Evolutionary conservation across 139 green algal genomes (phyloP).

Genomic region (Chlamydomonas schloesseri): DNA sequence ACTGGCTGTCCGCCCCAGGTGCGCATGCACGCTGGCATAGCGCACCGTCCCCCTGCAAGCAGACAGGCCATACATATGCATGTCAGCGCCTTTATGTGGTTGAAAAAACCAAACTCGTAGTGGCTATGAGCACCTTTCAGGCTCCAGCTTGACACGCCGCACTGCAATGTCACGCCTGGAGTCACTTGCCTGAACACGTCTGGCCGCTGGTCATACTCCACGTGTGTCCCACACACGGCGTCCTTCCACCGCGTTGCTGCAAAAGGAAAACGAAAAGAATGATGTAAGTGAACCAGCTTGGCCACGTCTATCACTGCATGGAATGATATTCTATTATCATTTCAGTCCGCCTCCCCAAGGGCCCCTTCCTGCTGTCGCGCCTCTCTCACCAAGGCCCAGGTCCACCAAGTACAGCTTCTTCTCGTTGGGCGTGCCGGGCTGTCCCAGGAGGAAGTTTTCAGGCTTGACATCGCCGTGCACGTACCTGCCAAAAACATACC

Average conservation of each 20-base stretch:
- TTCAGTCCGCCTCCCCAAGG: too few relatives aligned
- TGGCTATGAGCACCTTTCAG: too few relatives aligned
- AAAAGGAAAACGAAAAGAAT: too few relatives aligned
- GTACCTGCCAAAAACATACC: slow-evolving; percentile 74
- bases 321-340: too few relatives aligned
- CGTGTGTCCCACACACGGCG: slow-evolving; percentile 88
- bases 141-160: too few relatives aligned
- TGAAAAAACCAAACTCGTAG: not conserved
- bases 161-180: too few relatives aligned
- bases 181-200: slow-evolving; percentile 90
- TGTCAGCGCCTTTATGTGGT: not conserved
- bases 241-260: slow-evolving; percentile 93
- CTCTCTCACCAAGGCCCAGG: slow-evolving; percentile 88
- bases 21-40: slow-evolving; percentile 98
- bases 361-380: too few relatives aligned
- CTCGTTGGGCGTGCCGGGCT: slow-evolving; percentile 82
- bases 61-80: not conserved
- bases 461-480: slow-evolving; percentile 99
- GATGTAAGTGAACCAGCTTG: too few relatives aligned
- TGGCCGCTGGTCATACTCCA: slow-evolving; percentile 99
- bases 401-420: slow-evolving; percentile 98
- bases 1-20: slow-evolving; percentile 95
- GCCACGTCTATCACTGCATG: too few relatives aligned
- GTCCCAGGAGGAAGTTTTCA: slow-evolving; percentile 98
- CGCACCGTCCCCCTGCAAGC: slow-evolving; percentile 91